Evolutionary conservation across 2,329 filamentous ascomycete genomes (phyloP).

Genomic region (Fusarium acutatum): DNA sequence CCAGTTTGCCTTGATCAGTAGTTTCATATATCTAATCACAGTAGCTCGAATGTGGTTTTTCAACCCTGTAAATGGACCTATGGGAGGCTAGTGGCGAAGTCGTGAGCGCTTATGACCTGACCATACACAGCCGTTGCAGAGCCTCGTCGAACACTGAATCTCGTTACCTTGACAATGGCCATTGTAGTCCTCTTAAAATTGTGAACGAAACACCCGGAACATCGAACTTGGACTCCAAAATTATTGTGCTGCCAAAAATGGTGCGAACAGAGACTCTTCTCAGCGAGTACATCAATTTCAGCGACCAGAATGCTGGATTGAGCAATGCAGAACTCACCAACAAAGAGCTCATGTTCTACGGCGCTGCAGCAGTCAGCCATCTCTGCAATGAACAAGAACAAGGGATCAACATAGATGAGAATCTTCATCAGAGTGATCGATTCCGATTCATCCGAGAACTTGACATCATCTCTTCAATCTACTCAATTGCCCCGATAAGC

Average conservation of each 20-base stretch:
- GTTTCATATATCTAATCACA: no score
- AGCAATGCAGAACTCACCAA: background rate
- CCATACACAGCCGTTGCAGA: background rate
- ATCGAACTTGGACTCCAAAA: fast-evolving
- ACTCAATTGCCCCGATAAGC: background rate
- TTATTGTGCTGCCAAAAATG: background rate
- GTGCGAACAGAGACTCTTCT: background rate
- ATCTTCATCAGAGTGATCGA: background rate
- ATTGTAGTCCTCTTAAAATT: background rate
- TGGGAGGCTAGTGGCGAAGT: background rate
- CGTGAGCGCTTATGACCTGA: background rate
- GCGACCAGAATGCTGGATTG: background rate
- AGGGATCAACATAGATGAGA: background rate
- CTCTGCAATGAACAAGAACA: background rate
- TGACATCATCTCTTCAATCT: background rate
- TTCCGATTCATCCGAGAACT: background rate
- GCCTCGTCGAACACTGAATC: background rate
- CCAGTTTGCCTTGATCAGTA: no score
- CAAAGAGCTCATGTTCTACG: slow-evolving; percentile 1
- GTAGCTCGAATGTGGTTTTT: background rate
- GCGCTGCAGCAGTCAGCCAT: background rate
- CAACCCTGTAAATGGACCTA: background rate
- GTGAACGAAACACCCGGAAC: fast-evolving
- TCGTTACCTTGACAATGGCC: background rate
- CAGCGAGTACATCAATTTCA: slow-evolving; percentile 1